Evolutionary conservation across 1,284 basidiomycete genomes (phyloP).

Genomic region (Tylopilus orsonianus): DNA sequence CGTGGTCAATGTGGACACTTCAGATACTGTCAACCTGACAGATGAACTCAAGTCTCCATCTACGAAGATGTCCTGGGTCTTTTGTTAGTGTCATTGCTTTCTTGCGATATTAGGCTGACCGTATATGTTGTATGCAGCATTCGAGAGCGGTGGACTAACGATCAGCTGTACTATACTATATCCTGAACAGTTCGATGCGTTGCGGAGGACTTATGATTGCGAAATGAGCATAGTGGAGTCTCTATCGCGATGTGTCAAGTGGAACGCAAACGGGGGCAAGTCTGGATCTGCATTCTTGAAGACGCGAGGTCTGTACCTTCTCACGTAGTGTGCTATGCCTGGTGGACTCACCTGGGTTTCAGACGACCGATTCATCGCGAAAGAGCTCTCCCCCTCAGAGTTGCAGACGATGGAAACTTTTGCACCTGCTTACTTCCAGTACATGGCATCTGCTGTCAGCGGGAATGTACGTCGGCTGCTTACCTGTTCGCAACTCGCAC

Average conservation of each 20-base stretch:
- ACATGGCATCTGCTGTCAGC: conserved; percentile 86
- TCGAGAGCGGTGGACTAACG: conserved; percentile 88
- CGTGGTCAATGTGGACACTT: conserved; percentile 74
- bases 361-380: conserved; percentile 99
- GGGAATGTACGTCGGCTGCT: conserved; percentile 58
- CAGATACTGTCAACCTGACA: conserved; percentile 65
- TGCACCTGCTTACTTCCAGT: conserved; percentile 97
- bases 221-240: conserved; percentile 94
- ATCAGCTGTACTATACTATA: conserved; percentile 96
- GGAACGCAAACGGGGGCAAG: conserved; percentile 95
- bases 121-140: conserved; percentile 69
- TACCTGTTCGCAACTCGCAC: neutral
- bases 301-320: conserved; percentile 66
- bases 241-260: conserved; percentile 92
- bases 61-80: conserved; percentile 76
- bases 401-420: conserved; percentile 96
- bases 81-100: conserved; percentile 49
- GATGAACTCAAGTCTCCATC: conserved; percentile 77
- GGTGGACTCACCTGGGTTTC: conserved; percentile 7
- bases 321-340: neutral
- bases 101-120: conserved; percentile 2
- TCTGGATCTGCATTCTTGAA: conserved; percentile 97
- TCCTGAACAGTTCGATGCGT: conserved; percentile 95
- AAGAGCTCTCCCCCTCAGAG: conserved; percentile 91
- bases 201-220: conserved; percentile 90